These are phyloP conservation scores for Cyamopsis tetragonoloba DNA, from an alignment of 306 rosid species.

Conservation along the genomic window DNA sequence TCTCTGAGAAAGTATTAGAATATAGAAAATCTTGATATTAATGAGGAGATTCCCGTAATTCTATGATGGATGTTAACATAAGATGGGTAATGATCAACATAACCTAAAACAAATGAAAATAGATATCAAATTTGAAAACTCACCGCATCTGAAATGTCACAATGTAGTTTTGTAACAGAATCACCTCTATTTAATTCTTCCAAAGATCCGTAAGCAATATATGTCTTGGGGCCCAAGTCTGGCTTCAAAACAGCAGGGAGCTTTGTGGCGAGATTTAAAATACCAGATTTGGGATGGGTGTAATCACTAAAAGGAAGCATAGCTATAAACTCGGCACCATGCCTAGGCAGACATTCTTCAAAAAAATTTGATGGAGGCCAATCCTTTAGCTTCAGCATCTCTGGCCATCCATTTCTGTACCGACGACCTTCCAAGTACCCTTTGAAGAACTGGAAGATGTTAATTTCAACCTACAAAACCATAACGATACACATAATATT, in stretches of 20 bases:
- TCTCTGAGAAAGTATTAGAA: no score
- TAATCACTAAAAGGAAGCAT: slow-evolving; percentile 66
- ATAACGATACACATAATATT: slow-evolving; percentile 10
- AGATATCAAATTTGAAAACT: slow-evolving; percentile 6
- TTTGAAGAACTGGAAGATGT: slow-evolving; percentile 49
- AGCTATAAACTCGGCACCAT: slow-evolving; percentile 51
- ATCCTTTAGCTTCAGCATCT: slow-evolving; percentile 66
- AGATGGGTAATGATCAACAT: not conserved
- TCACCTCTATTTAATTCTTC: slow-evolving; percentile 65
- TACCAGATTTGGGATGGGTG: slow-evolving; percentile 60
- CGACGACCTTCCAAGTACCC: slow-evolving; percentile 61
- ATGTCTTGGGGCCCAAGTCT: slow-evolving; percentile 68
- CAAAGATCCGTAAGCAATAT: slow-evolving; percentile 55
- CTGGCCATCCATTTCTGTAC: slow-evolving; percentile 59
- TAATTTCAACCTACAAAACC: slow-evolving; percentile 52
- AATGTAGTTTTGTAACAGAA: slow-evolving; percentile 64
- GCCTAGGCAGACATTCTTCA: slow-evolving; percentile 68
- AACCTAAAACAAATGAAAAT: slow-evolving; percentile 8
- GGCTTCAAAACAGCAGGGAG: slow-evolving; percentile 59
- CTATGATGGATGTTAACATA: not conserved
- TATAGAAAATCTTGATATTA: no score
- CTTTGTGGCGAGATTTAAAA: slow-evolving; percentile 58
- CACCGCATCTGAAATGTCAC: slow-evolving; percentile 73
- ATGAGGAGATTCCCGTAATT: no score
- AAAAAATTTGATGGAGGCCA: slow-evolving; percentile 68